These are phyloP conservation scores for Xylariaceae sp. DNA, from an alignment of 2,329 filamentous ascomycete genomes.

Conservation along the genomic window DNA sequence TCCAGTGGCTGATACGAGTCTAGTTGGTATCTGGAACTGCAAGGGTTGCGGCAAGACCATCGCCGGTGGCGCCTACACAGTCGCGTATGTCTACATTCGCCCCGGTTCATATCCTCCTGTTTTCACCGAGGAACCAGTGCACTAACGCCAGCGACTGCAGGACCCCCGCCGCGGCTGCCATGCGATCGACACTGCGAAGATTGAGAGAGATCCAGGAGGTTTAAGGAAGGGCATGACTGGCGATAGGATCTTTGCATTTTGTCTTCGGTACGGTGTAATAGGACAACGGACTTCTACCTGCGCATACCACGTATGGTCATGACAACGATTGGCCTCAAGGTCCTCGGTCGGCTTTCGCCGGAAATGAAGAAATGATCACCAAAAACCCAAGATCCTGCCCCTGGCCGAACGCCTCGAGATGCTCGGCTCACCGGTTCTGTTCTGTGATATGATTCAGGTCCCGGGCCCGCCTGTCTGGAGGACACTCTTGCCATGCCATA, in stretches of 20 bases:
- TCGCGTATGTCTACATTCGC: slow-evolving; percentile 80
- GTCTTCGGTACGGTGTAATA: slow-evolving; percentile 14
- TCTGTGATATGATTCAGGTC: no score
- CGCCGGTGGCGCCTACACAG: slow-evolving; percentile 87
- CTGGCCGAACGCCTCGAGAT: no score
- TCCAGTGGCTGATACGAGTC: no score
- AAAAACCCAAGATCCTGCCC: no score
- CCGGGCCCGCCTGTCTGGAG: no score
- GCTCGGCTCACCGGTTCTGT: no score
- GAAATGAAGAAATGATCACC: slow-evolving; percentile 2
- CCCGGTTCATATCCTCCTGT: no score
- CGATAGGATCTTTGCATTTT: slow-evolving; percentile 12
- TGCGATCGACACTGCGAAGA: slow-evolving; percentile 13
- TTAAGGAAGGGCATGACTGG: slow-evolving; percentile 41
- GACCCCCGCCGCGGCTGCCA: slow-evolving; percentile 13
- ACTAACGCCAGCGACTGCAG: slow-evolving; percentile 6
- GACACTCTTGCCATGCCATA: no score
- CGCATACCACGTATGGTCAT: slow-evolving; percentile 10
- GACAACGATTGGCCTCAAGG: slow-evolving; percentile 8
- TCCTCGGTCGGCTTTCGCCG: slow-evolving; percentile 7
- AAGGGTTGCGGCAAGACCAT: slow-evolving; percentile 89
- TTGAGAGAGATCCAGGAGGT: slow-evolving; percentile 58
- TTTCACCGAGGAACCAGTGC: no score
- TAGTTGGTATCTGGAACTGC: slow-evolving; percentile 98
- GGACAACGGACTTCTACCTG: slow-evolving; percentile 11